A percentile compares a stretch with the other conserved stretches of the same genome.
Conservation (phyloP, 108 stramenopile genomes). For the Chaetoceros tenuissimus region DNA sequence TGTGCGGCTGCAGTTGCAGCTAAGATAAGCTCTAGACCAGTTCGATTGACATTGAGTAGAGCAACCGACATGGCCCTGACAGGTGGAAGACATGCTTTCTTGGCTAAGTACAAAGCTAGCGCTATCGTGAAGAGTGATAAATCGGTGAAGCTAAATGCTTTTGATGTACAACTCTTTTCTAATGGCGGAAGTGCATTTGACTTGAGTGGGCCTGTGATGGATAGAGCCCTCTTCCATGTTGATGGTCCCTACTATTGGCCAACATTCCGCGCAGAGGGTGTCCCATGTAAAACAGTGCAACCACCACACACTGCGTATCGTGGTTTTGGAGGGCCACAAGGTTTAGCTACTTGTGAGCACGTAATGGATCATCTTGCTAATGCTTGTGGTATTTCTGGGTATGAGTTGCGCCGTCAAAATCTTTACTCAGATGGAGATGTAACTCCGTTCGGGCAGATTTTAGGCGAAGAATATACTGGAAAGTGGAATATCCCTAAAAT, state of each 20-base stretch:
- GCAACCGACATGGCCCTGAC: conserved; percentile 93
- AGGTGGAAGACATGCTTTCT: conserved; percentile 76
- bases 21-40: conserved; percentile 64
- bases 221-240: conserved; percentile 86
- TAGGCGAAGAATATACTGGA: conserved; percentile 46
- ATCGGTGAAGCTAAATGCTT: conserved; percentile 50
- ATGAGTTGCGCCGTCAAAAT: conserved; percentile 63
- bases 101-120: conserved; percentile 78
- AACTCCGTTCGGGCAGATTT: conserved; percentile 81
- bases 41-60: conserved; percentile 78
- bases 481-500: conserved; percentile 85
- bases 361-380: conserved; percentile 87
- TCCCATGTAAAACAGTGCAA: conserved; percentile 84
- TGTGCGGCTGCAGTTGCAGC: conserved; percentile 86
- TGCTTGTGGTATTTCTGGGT: conserved; percentile 40
- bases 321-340: conserved; percentile 92
- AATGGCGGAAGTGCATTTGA: conserved; percentile 88
- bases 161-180: conserved; percentile 75
- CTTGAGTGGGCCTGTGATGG: conserved; percentile 82
- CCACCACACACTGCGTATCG: conserved; percentile 91
- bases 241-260: conserved; percentile 88
- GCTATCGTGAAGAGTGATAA: conserved; percentile 62
- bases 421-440: conserved; percentile 67
- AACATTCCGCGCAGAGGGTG: conserved; percentile 62
- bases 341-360: conserved; percentile 79